These are phyloP conservation scores for Emmonsiellopsis sp. DNA, from an alignment of 2,329 filamentous ascomycete genomes.

Conservation along the genomic window DNA sequence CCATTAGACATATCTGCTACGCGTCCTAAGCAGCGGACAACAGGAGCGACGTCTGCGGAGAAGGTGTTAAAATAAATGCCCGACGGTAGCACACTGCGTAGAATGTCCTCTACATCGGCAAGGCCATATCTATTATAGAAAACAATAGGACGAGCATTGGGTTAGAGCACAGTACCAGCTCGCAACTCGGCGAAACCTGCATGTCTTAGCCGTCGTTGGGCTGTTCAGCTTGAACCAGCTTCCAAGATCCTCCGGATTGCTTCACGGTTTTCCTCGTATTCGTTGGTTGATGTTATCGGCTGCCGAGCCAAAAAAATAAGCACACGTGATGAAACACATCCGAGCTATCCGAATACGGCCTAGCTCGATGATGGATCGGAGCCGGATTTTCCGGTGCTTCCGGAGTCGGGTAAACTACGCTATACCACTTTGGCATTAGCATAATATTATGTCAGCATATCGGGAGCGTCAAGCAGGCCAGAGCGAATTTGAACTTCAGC, in stretches of 20 bases:
- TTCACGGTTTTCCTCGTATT: not conserved
- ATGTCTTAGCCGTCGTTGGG: not conserved
- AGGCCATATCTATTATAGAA: not conserved
- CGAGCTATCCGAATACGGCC: not conserved
- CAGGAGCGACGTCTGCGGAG: too few relatives aligned
- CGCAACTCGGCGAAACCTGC: not conserved
- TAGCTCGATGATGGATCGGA: not conserved
- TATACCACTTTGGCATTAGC: not conserved
- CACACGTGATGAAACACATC: not conserved
- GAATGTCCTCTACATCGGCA: not conserved
- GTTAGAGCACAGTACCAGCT: not conserved
- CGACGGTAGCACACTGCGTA: not conserved
- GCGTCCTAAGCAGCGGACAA: not conserved
- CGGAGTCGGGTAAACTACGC: not conserved
- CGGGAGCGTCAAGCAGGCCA: too few relatives aligned
- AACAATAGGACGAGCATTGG: not conserved
- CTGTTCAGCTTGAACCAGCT: not conserved
- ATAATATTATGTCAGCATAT: not conserved
- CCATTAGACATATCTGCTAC: constrained; percentile 9
- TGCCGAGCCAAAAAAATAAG: too few relatives aligned
- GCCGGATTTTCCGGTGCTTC: not conserved
- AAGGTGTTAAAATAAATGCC: too few relatives aligned
- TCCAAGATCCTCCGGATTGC: not conserved
- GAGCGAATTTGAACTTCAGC: too few relatives aligned
- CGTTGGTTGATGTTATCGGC: not conserved